phyloP scores from a whole-genome alignment of 1,284 basidiomycete genomes.

The Rugosomyces carneus region DNA sequence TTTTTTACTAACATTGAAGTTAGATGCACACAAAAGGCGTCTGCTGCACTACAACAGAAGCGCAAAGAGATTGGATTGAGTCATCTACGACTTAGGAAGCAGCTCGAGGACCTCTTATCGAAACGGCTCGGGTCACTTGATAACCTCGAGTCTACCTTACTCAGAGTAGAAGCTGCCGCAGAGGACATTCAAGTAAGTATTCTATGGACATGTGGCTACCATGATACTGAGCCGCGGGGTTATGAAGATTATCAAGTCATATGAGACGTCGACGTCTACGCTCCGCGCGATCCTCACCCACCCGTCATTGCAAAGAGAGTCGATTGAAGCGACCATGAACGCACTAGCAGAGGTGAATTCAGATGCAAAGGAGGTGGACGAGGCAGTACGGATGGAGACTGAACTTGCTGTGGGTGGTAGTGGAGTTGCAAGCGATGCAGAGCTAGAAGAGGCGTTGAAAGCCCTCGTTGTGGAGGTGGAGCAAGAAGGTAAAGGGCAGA shows the following conservation, averaged over 20 bases:
- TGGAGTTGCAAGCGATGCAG: slow-evolving; percentile 45
- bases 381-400: slow-evolving; percentile 64
- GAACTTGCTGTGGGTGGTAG: slow-evolving; percentile 50
- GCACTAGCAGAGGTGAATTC: slow-evolving; percentile 78
- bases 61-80: slow-evolving; percentile 71
- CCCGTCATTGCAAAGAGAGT: slow-evolving; percentile 71
- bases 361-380: slow-evolving; percentile 78
- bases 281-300: slow-evolving; percentile 73
- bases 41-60: slow-evolving; percentile 57
- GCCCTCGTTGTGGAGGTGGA: slow-evolving; percentile 44
- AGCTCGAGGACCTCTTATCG: slow-evolving; percentile 69
- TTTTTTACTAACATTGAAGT: neutral
- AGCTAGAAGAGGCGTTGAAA: slow-evolving; percentile 57
- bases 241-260: slow-evolving; percentile 76
- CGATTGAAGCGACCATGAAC: slow-evolving; percentile 83
- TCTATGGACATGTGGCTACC: neutral
- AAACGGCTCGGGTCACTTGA: slow-evolving; percentile 73
- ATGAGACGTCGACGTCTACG: slow-evolving; percentile 76
- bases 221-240: neutral
- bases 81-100: slow-evolving; percentile 75
- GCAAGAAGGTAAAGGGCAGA: slow-evolving; percentile 70
- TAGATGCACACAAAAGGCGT: slow-evolving; percentile 66
- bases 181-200: slow-evolving; percentile 75
- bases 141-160: slow-evolving; percentile 70
- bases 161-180: slow-evolving; percentile 83